phyloP scores from a whole-genome alignment of 225 moss, liverwort and hornwort genomes.

The Marchantia polymorpha region DNA sequence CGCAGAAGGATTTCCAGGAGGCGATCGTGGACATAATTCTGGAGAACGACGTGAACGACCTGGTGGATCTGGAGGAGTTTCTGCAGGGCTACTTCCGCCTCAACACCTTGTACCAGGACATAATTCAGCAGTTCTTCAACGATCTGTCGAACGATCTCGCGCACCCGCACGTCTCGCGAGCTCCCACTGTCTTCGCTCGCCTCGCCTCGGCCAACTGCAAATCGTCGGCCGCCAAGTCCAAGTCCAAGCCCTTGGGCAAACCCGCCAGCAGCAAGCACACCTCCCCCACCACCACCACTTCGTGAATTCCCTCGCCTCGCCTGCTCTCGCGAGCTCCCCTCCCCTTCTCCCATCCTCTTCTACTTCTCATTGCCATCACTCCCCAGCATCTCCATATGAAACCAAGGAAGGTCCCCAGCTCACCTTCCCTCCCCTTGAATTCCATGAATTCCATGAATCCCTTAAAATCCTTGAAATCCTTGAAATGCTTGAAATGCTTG shows the following conservation, averaged over 20 bases:
- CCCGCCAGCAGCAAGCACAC: neutral
- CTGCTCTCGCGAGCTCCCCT: neutral
- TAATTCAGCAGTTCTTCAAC: conserved; percentile 48
- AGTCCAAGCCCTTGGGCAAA: neutral
- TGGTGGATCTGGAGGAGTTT: conserved; percentile 46
- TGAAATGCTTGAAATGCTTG: no score
- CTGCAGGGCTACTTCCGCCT: conserved; percentile 40
- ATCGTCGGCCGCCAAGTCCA: neutral
- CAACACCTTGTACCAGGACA: conserved; percentile 41
- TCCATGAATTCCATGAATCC: no score
- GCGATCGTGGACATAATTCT: conserved; percentile 47
- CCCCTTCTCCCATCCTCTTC: neutral
- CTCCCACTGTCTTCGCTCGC: conserved; percentile 39
- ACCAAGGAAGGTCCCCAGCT: no score
- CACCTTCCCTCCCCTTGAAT: neutral
- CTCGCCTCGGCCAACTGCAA: conserved; percentile 30
- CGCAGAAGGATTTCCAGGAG: conserved; percentile 43
- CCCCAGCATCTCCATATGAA: neutral
- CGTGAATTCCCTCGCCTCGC: neutral
- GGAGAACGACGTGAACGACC: conserved; percentile 45
- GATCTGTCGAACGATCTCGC: conserved; percentile 38
- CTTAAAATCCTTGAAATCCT: no score
- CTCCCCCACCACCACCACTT: neutral
- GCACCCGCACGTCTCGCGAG: conserved; percentile 32
- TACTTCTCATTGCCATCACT: neutral